A percentile compares a stretch with the other conserved stretches of the same genome.
phyloP scores from a whole-genome alignment of 495 filamentous ascomycete genomes.

The Podospora tetraspora region DNA sequence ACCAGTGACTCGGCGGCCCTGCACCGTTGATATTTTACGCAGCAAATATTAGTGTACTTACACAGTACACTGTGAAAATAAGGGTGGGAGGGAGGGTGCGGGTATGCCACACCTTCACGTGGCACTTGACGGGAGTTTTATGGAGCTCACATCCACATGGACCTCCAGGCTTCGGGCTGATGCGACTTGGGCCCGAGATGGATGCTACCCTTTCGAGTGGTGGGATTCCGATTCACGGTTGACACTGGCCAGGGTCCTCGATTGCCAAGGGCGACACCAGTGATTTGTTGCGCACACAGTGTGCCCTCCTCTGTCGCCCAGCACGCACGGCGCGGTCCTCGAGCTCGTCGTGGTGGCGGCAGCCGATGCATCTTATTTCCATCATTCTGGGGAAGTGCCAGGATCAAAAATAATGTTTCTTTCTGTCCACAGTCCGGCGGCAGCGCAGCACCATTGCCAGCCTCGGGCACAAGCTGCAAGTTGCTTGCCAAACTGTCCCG shows the following conservation, averaged over 20 bases:
- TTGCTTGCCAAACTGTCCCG: not conserved
- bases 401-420: not conserved
- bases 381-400: not conserved
- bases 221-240: not conserved
- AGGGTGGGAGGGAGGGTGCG: not conserved
- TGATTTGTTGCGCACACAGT: slow-evolving; percentile 11
- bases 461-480: not conserved
- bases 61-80: too few relatives aligned
- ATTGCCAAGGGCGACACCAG: not conserved
- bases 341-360: not conserved
- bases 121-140: not conserved
- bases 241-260: not conserved
- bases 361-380: slow-evolving; percentile 10
- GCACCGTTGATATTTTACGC: not conserved
- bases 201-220: not conserved
- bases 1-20: not conserved
- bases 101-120: not conserved
- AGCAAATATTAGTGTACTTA: too few relatives aligned
- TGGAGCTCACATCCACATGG: not conserved
- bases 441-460: not conserved
- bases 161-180: not conserved
- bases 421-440: not conserved
- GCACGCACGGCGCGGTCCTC: not conserved
- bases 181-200: too few relatives aligned
- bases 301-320: not conserved